Evolutionary conservation across 164 flowering plant species (phyloP).

Genomic region (Saururus chinensis): DNA sequence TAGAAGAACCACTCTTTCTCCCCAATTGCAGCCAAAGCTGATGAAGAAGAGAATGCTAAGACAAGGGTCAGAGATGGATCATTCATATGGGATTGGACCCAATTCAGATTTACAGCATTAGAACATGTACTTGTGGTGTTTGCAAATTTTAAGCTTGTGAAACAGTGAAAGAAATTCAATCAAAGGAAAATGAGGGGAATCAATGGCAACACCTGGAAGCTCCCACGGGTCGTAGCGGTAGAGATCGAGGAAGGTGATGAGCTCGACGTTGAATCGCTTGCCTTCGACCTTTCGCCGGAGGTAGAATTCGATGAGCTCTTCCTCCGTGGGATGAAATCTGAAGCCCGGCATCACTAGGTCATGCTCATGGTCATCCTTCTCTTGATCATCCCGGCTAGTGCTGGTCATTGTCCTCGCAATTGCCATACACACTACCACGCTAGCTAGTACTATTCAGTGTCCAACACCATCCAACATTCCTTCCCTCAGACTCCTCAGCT

Average conservation of each 20-base stretch:
- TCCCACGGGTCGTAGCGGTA: conserved; percentile 99
- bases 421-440: conserved; percentile 27
- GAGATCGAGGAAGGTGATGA: conserved; percentile 88
- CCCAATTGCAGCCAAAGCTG: conserved; percentile 95
- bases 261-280: conserved; percentile 82
- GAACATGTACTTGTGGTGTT: not conserved
- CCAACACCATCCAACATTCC: not conserved
- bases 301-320: conserved; percentile 93
- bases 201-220: conserved; percentile 60
- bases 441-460: not conserved
- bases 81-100: too few species aligned
- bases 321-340: conserved; percentile 96
- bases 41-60: not conserved
- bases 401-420: conserved; percentile 27
- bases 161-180: not conserved
- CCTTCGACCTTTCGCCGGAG: conserved; percentile 98
- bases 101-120: not conserved
- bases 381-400: conserved; percentile 1
- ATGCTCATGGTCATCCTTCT: conserved; percentile 54
- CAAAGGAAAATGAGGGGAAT: not conserved
- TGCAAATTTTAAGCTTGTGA: not conserved
- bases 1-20: conserved; percentile 99
- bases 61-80: not conserved
- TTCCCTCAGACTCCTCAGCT: not conserved
- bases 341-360: conserved; percentile 99